Percentiles rank a stretch among this genome's conserved stretches.
Evolutionary conservation across 129 eudicot genomes (phyloP).

Genomic region (Centaurea solstitialis): DNA sequence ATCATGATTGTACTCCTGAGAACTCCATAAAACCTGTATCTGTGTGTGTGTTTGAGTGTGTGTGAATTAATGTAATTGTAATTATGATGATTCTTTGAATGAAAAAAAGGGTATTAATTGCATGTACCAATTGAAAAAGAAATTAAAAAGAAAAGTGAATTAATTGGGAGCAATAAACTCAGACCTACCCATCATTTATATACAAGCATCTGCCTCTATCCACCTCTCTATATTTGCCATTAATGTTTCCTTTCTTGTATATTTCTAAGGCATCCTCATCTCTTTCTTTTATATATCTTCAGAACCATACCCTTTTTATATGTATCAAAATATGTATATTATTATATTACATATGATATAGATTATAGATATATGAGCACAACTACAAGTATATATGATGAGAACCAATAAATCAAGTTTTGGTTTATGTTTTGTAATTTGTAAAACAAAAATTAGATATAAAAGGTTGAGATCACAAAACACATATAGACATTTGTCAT

Average conservation of each 20-base stretch:
- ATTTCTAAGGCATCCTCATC: not conserved
- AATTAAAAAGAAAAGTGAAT: constrained; percentile 2
- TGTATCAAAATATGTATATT: not conserved
- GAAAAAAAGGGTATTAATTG: constrained; percentile 29
- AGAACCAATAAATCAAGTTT: too few relatives aligned
- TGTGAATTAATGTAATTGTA: constrained; percentile 40
- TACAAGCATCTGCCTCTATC: constrained; percentile 43
- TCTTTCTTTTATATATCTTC: constrained; percentile 11
- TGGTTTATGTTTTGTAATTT: too few relatives aligned
- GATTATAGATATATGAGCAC: too few relatives aligned
- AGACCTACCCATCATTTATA: constrained; percentile 43
- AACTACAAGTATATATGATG: too few relatives aligned
- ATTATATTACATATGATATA: too few relatives aligned
- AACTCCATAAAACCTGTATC: constrained; percentile 32
- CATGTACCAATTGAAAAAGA: constrained; percentile 23
- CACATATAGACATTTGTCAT: too few relatives aligned
- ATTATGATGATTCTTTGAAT: constrained; percentile 35
- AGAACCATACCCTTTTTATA: not conserved
- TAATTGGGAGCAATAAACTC: constrained; percentile 32
- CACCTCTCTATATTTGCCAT: constrained; percentile 41
- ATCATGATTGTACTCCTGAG: constrained; percentile 47
- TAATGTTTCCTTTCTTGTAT: constrained; percentile 21
- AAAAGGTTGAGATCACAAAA: too few relatives aligned
- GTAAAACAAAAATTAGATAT: too few relatives aligned
- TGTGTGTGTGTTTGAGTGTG: constrained; percentile 38